Base-by-base conservation (phyloP, 2,329 filamentous ascomycete genomes). In the Exophiala calicioides region DNA sequence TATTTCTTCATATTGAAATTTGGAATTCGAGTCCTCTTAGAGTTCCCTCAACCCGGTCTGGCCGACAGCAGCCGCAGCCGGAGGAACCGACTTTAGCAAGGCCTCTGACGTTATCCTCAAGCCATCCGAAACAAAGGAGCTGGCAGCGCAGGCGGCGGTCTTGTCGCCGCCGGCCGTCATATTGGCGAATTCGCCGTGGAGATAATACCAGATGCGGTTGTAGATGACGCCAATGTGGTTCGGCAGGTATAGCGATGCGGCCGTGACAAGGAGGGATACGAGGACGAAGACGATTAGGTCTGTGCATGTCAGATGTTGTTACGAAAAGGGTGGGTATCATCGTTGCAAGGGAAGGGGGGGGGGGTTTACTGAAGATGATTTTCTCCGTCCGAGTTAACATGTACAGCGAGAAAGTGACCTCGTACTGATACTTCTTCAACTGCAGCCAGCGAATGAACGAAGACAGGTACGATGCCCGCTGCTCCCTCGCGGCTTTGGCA, bases 331-430 rank as follows among this genome's bases (percentile, higher is more conserved):
- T n/a, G 42, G 32, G 38, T 18, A 31, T 8, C 15, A 9, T 4
- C 70, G 12, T 55, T 55, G 40, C 23, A 8, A 8, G 16, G 13
- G 24, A 31, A 40, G 33, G 30, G 24, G 37, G 23, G 51, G 29
- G n/a, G 24, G 23, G 71, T 89, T 47, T 79, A 97, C 93, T 97
- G 72, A 97, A 95, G 61, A 95, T 85, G 71, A 95, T 91, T 69
- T 95, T 95, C 76, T 98, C 93, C 41, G 86, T 90, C 1, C 90
- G 86, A 27, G 90, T 96, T 61, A 96, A 85, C 87, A 98, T 97
- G 78, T 98, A 97, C 19, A 97, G 80, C 52, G 87, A 86, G 70
- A 94, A 93, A 9, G 91, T 96, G 67, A 97, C 91, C 74, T 98
- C 93, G 67, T 97, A 90, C 76, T 97, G 93, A 76, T 97, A 96